Conservation (phyloP, 1,284 basidiomycete genomes). For the Polyporus tsugae region DNA sequence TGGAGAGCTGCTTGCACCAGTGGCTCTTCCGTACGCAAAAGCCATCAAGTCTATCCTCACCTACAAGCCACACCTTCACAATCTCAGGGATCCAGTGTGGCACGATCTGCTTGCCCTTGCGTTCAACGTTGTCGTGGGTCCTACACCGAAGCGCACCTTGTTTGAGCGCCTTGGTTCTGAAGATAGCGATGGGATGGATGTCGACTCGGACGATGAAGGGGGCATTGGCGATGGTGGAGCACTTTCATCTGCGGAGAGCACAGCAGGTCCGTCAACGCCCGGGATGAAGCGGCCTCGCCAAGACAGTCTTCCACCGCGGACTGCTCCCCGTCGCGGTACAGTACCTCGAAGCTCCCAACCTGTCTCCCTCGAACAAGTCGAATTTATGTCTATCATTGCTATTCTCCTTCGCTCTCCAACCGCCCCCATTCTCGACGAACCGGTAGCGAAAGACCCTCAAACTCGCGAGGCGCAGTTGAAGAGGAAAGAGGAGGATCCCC, state of each 20-base stretch:
- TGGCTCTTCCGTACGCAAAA: conserved; percentile 86
- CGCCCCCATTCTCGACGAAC: conserved; percentile 58
- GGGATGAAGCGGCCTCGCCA: conserved; percentile 13
- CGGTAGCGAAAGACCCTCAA: conserved; percentile 3
- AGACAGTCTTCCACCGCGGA: conserved; percentile 17
- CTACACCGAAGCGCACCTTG: conserved; percentile 56
- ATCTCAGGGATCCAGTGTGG: conserved; percentile 77
- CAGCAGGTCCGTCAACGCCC: conserved; percentile 14
- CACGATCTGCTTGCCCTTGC: conserved; percentile 69
- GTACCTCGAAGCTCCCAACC: conserved; percentile 33
- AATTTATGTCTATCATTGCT: conserved; percentile 73
- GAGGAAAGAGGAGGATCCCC: conserved; percentile 10
- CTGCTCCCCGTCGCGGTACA: conserved; percentile 11
- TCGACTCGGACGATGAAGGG: conserved; percentile 23
- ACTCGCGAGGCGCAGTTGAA: background rate
- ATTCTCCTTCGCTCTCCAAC: conserved; percentile 69
- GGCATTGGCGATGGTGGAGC: conserved; percentile 38
- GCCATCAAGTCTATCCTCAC: conserved; percentile 70
- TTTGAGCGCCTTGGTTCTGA: conserved; percentile 39
- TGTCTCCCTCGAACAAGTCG: conserved; percentile 71
- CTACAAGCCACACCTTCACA: conserved; percentile 82
- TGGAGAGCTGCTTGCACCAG: conserved; percentile 64
- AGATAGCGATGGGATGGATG: conserved; percentile 20
- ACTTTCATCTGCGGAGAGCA: conserved; percentile 24
- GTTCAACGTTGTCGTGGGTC: conserved; percentile 81